Conservation (phyloP, 176 grass and related monocot species). For the Bolboschoenus planiculmis region DNA sequence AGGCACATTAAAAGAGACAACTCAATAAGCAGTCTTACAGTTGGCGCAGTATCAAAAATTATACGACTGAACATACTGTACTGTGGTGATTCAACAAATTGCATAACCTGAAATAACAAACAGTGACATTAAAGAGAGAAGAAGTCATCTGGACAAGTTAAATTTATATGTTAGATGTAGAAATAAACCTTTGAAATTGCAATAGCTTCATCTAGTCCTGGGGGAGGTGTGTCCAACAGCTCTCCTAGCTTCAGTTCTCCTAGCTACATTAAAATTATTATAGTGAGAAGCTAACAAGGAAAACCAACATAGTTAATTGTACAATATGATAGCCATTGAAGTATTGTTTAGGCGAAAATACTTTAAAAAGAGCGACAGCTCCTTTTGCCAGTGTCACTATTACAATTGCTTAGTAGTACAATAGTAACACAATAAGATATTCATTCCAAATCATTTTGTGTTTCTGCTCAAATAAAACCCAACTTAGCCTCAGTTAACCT, state of each 20-base stretch:
- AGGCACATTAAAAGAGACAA: background rate
- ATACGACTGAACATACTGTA: slow-evolving; percentile 93
- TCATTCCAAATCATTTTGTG: background rate
- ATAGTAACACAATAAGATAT: background rate
- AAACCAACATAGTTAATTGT: background rate
- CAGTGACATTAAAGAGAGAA: background rate
- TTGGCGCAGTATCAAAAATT: slow-evolving; percentile 93
- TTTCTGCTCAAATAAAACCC: background rate
- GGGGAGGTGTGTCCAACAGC: slow-evolving; percentile 77
- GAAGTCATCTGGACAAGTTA: background rate
- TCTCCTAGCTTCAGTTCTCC: slow-evolving; percentile 93
- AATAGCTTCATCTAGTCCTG: slow-evolving; percentile 93
- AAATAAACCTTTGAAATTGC: slow-evolving; percentile 80
- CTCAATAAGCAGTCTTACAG: slow-evolving; percentile 35
- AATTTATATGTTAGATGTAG: background rate
- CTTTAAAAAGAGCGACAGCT: background rate
- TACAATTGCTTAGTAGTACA: background rate
- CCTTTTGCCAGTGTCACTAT: too few species aligned
- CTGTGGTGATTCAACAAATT: slow-evolving; percentile 90
- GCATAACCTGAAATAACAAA: slow-evolving; percentile 63
- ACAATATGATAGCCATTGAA: background rate
- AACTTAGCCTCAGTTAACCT: background rate
- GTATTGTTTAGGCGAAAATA: background rate
- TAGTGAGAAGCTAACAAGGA: background rate
- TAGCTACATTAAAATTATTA: slow-evolving; percentile 49